A percentile compares a stretch with the other conserved stretches of the same genome.
phyloP scores from a whole-genome alignment of 2,329 filamentous ascomycete species.

The Pestalotiopsis sp. region DNA sequence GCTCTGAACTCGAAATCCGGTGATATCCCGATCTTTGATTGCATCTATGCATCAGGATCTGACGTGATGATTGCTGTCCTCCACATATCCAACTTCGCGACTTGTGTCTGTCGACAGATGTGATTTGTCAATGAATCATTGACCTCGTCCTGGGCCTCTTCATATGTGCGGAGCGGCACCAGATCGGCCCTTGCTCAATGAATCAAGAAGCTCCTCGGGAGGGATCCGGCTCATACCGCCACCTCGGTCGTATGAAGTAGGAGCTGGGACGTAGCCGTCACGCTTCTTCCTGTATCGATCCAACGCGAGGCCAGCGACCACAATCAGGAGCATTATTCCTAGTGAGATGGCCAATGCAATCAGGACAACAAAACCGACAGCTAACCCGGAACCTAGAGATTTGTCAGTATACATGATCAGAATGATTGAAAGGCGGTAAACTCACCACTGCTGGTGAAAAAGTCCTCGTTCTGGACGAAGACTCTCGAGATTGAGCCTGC shows the following conservation, averaged over 20 bases:
- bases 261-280: slow-evolving; percentile 80
- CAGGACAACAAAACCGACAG: slow-evolving; percentile 76
- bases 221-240: slow-evolving; percentile 62
- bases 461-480: slow-evolving; percentile 80
- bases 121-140: slow-evolving; percentile 5
- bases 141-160: slow-evolving; percentile 19
- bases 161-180: slow-evolving; percentile 52
- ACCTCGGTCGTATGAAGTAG: slow-evolving; percentile 63
- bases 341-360: slow-evolving; percentile 80
- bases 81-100: not conserved
- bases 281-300: slow-evolving; percentile 76
- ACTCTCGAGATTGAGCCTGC: slow-evolving; percentile 77
- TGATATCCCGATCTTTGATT: not conserved
- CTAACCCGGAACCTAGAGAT: slow-evolving; percentile 56
- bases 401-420: slow-evolving; percentile 14
- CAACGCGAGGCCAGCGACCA: slow-evolving; percentile 72
- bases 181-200: slow-evolving; percentile 48
- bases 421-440: slow-evolving; percentile 19
- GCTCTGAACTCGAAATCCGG: slow-evolving; percentile 10
- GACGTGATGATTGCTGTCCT: not conserved
- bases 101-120: not conserved
- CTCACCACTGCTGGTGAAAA: slow-evolving; percentile 69
- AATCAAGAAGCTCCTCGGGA: slow-evolving; percentile 60
- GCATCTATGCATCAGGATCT: slow-evolving; percentile 9
- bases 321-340: slow-evolving; percentile 74